Evolutionary conservation across 225 moss, liverwort and hornwort genomes (phyloP), one percentile per base, ranked within the genome.

Genomic region (Polytrichum commune): DNA sequence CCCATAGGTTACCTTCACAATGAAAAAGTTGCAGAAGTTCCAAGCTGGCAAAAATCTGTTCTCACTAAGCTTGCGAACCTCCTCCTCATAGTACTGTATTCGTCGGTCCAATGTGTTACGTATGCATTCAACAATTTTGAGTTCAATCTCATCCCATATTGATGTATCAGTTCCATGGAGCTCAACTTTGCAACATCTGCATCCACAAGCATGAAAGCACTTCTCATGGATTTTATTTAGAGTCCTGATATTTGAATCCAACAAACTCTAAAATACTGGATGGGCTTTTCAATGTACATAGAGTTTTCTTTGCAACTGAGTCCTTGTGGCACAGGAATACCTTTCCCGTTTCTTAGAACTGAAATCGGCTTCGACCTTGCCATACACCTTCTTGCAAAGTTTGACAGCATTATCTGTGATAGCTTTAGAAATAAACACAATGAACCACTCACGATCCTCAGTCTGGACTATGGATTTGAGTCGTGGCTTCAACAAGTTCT

Each of bases 401-500:
- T 86, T 90, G 60, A 74, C 54, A 25, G 81, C 69, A 56, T 77
- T 64, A 28, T 90, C 89, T 65, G 79, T 84, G 62, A 68, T 64
- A 46, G 81, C 62, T 74, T 80, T 90, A 62, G 79, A 79, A 65
- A 90, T 81, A 61, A 86, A 90, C 26, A 90, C 83, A 71, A 90
- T 86, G 66, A 90, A 86, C 89, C 89, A 90, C 66, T 90, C 89
- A 60, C 84, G 89, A 65, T 90, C 86, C 58, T 90, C 89, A 84
- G 84, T 86, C 77, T 86, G 86, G 73, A 84, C 74, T 25, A 90
- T 86, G 58, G 76, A 69, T 54, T 90, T 90, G 65, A 90, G 67
- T 5, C 89, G 81, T 55, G 86, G 89, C 75, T 86, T 90, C 64
- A 90, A 73, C 27, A 90, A 75, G 25, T 74, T 79, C 67, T 84